Base-by-base conservation (phyloP, 2,329 filamentous ascomycete species). In the Lizonia empirigonia region DNA sequence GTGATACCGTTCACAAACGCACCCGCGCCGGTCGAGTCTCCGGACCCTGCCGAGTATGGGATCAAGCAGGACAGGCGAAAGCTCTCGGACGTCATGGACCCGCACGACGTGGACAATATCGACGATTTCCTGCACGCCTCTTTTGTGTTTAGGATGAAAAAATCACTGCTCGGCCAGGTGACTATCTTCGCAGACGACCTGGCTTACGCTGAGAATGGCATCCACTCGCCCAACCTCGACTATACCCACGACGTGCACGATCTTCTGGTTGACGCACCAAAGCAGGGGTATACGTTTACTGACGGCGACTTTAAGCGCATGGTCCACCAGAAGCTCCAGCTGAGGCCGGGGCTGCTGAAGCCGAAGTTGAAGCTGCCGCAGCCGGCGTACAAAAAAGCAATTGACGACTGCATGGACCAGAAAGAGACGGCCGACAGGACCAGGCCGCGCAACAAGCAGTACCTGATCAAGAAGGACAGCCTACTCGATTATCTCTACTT, bases 1-100 rank as follows among this genome's bases (percentile, higher is more conserved):
- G 87, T 90, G 0, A 60, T 76, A 5, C 84, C 84, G n/a, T 93
- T 93, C 59, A 58, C 64, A 4, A 91, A 89, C 50, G 82, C 84
- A 0, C 74, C 79, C 0, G 70, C 79, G 5, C 82, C 81, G 0
- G 24, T 64, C 1, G 46, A 69, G 7, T 73, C 73, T 0, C 78
- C 83, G 44, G 68, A 86, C 0, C 74, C 80, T 6, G 49, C 70
- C 6, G 54, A 72, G 2, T 78, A 82, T 1, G 79, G 81, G 10
- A 74, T 90, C 7, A 62, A 59, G 0, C 81, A 83, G 42, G 75
- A 82, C 13, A 75, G 62, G 1, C 72, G 71, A 0, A 81, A 69
- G 0, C 79, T 87, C 20, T 36, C 58, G 4, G 77, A 82, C 0
- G 64, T 87, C 1, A 74, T 56, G 23, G 40, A 62, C 5, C 34